Base-by-base conservation (phyloP, 306 rosid genomes). In the Ammopiptanthus mongolicus region DNA sequence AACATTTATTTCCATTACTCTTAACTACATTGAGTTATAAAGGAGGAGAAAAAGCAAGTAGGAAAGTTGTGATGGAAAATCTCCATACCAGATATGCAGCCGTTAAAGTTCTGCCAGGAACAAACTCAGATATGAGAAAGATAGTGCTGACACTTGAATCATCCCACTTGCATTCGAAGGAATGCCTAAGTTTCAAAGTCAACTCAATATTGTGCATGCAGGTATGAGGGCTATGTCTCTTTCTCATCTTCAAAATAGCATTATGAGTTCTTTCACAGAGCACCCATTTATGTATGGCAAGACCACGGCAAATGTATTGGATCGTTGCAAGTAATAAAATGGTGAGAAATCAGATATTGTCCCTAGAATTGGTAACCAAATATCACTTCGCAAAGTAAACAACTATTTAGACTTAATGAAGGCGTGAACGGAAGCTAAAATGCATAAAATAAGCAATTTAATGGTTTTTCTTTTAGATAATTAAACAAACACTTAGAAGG, bases 131-230 rank as follows among this genome's bases (percentile, higher is more conserved):
- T 8, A 90, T 71, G 12, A n/a, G n/a, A n/a, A n/a, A n/a, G n/a
- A n/a, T n/a, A n/a, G n/a, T n/a, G n/a, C n/a, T n/a, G n/a, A n/a
- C n/a, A n/a, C 83, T 76, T 22, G 88, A 71, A 51, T 84, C 86
- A 44, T 87, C 86, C 17, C 76, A 81, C 21, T 47, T 65, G 84
- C 71, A 78, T 76, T 90, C 90, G 46, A 79, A 73, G 84, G 92
- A 87, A 79, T 90, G 96, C 18, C 92, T 84, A 60, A 90, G 85
- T 70, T 84, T 90, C 6, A n/a, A 88, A 58, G 87, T 76, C 82
- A 82, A 69, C 77, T 90, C 96, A 75, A 90, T 68, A 31, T 69
- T 81, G 37, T 80, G 90, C 11, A 73, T 84, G 39, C 80, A 87
- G n/a, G n/a, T n/a, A n/a, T n/a, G n/a, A n/a, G n/a, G 41, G 65